phyloP scores from a whole-genome alignment of 2,329 filamentous ascomycete species.

The Trichoderma semiorbis region DNA sequence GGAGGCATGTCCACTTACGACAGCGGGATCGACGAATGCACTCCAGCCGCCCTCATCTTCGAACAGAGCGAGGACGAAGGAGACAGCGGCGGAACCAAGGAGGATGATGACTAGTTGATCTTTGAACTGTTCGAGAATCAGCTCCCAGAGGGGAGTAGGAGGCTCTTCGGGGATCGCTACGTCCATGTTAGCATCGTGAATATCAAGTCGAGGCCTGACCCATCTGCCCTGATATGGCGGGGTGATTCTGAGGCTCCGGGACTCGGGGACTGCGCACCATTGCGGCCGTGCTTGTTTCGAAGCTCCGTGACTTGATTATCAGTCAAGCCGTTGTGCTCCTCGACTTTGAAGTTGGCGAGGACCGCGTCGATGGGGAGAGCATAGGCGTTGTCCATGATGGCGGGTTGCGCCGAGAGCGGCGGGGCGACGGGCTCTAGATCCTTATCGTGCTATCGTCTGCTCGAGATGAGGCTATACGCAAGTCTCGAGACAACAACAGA shows the following conservation, averaged over 20 bases:
- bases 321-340: slow-evolving; percentile 52
- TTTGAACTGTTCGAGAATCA: slow-evolving; percentile 98
- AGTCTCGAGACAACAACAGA: slow-evolving; percentile 7
- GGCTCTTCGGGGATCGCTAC: slow-evolving; percentile 76
- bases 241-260: neutral
- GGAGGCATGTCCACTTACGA: slow-evolving; percentile 56
- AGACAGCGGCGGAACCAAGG: slow-evolving; percentile 86
- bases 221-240: neutral
- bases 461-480: neutral
- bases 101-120: slow-evolving; percentile 96
- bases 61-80: slow-evolving; percentile 88
- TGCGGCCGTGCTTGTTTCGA: slow-evolving; percentile 60
- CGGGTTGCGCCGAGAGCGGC: slow-evolving; percentile 18
- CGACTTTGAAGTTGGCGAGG: slow-evolving; percentile 56
- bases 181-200: slow-evolving; percentile 5
- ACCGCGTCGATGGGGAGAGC: slow-evolving; percentile 56
- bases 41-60: slow-evolving; percentile 94
- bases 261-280: slow-evolving; percentile 49
- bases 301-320: slow-evolving; percentile 55
- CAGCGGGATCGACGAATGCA: slow-evolving; percentile 91
- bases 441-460: slow-evolving; percentile 1
- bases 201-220: neutral
- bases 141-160: slow-evolving; percentile 91
- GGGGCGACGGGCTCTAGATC: neutral
- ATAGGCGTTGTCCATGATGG: slow-evolving; percentile 61